These are phyloP conservation scores for Eutypella sp. DNA, from an alignment of 2,329 filamentous ascomycete genomes.

Conservation along the genomic window DNA sequence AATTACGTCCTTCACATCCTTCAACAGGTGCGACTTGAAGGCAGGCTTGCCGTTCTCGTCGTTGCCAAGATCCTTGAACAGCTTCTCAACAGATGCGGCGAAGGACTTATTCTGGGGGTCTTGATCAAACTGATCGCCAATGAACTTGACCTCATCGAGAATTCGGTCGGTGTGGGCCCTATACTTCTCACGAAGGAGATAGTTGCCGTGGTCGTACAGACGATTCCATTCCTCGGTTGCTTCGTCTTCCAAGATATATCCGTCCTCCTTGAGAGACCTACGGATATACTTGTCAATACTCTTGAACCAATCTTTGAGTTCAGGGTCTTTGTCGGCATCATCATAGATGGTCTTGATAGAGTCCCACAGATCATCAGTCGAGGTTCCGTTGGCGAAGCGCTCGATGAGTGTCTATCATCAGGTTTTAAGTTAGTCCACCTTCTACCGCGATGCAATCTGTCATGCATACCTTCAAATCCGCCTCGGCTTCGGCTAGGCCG, in stretches of 20 bases:
- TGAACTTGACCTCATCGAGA: conserved; percentile 83
- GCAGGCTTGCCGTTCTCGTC: conserved; percentile 76
- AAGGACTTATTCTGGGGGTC: conserved; percentile 85
- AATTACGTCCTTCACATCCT: conserved; percentile 83
- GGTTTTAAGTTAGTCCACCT: conserved; percentile 27
- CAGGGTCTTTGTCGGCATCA: conserved; percentile 79
- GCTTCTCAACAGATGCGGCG: conserved; percentile 66
- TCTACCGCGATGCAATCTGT: neutral
- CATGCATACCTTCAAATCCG: conserved; percentile 62
- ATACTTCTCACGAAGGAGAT: conserved; percentile 85
- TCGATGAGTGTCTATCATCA: conserved; percentile 72
- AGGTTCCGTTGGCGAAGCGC: conserved; percentile 93
- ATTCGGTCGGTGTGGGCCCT: conserved; percentile 79
- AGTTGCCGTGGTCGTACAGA: conserved; percentile 80
- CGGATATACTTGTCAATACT: conserved; percentile 72
- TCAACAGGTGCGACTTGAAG: conserved; percentile 91
- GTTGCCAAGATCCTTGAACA: conserved; percentile 84
- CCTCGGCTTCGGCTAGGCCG: conserved; percentile 66
- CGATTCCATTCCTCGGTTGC: conserved; percentile 78
- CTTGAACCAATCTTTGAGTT: conserved; percentile 88
- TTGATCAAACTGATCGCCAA: conserved; percentile 82
- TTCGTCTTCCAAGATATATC: conserved; percentile 79
- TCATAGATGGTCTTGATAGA: conserved; percentile 81
- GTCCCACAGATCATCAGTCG: conserved; percentile 77
- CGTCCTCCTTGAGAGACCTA: conserved; percentile 80